These are phyloP conservation scores for Cenchrus fungigraminus DNA, from an alignment of 176 grass and related monocot species.

Conservation along the genomic window DNA sequence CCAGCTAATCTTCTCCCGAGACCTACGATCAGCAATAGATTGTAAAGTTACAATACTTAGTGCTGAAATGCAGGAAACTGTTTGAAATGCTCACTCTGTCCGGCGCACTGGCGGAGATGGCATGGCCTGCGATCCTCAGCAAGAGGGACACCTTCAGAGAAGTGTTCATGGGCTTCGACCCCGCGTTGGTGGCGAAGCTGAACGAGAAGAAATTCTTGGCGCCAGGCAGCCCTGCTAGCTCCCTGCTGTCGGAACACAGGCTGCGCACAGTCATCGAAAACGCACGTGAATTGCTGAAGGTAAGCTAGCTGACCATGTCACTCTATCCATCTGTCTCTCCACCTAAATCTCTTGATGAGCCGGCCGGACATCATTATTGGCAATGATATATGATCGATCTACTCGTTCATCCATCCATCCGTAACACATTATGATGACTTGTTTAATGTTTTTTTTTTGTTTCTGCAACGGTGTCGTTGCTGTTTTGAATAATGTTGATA, in stretches of 20 bases:
- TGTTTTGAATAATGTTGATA: conserved; percentile 20
- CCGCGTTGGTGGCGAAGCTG: conserved; percentile 66
- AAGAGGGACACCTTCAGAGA: conserved; percentile 96
- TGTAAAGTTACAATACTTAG: conserved; percentile 52
- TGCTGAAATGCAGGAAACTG: conserved; percentile 69
- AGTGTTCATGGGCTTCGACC: conserved; percentile 92
- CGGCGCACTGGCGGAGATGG: conserved; percentile 84
- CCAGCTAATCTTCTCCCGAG: neutral
- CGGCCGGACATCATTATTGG: neutral
- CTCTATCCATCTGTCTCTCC: conserved; percentile 9
- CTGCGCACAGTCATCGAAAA: conserved; percentile 80
- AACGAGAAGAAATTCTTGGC: conserved; percentile 81
- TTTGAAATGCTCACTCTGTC: conserved; percentile 94
- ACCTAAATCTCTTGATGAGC: conserved; percentile 32
- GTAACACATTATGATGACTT: conserved; percentile 20
- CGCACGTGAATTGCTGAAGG: conserved; percentile 87
- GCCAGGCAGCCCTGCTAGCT: conserved; percentile 61
- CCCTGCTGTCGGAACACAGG: conserved; percentile 79
- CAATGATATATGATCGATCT: neutral
- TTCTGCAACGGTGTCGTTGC: conserved; percentile 6
- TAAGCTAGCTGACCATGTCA: conserved; percentile 19
- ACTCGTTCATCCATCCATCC: neutral
- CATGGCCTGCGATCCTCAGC: conserved; percentile 89
- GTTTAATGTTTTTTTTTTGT: neutral
- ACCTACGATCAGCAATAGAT: conserved; percentile 28